Conservation (phyloP, 306 rosid genomes). For the Corylus avellana region DNA sequence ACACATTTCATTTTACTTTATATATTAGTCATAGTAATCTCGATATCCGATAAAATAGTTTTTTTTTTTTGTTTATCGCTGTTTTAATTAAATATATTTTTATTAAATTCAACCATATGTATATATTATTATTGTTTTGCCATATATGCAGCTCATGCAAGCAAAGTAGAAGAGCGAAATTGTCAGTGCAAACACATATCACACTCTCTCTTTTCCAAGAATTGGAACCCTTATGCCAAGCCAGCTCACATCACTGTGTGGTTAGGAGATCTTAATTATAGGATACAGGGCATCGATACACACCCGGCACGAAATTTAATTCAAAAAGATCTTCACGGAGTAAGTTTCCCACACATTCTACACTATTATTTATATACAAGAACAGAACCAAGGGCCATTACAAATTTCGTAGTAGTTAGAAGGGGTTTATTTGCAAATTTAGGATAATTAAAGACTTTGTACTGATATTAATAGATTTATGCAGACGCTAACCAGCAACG, state of each 20-base stretch:
- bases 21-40: too few species aligned
- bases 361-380: too few species aligned
- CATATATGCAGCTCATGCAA: slow-evolving; percentile 55
- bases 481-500: slow-evolving; percentile 48
- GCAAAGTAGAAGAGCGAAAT: slow-evolving; percentile 67
- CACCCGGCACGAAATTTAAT: slow-evolving; percentile 53
- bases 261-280: slow-evolving; percentile 83
- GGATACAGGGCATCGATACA: slow-evolving; percentile 56
- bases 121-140: not conserved
- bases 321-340: slow-evolving; percentile 47
- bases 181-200: slow-evolving; percentile 56
- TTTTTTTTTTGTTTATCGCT: too few species aligned
- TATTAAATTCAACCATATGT: too few species aligned
- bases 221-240: slow-evolving; percentile 55
- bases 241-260: slow-evolving; percentile 62
- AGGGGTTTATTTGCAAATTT: too few species aligned
- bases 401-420: too few species aligned
- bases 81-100: too few species aligned
- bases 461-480: not conserved
- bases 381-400: too few species aligned
- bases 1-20: too few species aligned
- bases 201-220: slow-evolving; percentile 56
- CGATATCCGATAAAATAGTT: too few species aligned
- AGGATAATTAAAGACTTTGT: not conserved
- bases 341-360: slow-evolving; percentile 8